phyloP scores from a whole-genome alignment of 169 alveolate species.

The Cyclospora cayetanensis region DNA sequence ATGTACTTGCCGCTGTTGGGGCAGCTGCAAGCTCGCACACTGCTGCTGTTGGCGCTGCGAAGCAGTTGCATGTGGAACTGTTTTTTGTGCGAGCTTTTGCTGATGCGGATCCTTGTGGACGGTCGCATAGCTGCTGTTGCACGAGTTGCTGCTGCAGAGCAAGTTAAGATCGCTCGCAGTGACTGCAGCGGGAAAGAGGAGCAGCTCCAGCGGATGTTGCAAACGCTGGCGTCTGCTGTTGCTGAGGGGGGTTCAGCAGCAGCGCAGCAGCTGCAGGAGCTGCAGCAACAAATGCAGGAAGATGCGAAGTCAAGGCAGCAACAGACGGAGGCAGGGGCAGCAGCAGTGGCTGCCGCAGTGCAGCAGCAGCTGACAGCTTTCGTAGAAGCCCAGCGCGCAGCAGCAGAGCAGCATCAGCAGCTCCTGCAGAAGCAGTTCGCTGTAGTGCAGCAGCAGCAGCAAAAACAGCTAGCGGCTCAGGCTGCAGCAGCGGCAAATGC shows the following conservation, averaged over 20 bases:
- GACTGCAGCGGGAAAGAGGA: not conserved
- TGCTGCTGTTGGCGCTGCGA: not conserved
- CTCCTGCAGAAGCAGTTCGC: not conserved
- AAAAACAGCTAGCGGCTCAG: not conserved
- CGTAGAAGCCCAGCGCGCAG: not conserved
- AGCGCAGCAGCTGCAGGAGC: constrained; percentile 39
- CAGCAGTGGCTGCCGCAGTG: constrained; percentile 30
- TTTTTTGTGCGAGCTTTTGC: not conserved
- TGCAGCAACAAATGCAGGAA: not conserved
- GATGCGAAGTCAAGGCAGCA: not conserved
- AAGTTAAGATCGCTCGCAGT: not conserved
- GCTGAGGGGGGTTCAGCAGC: not conserved
- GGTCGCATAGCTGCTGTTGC: not conserved
- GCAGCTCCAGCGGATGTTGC: constrained; percentile 34
- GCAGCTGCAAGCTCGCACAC: not conserved
- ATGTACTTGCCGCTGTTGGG: not conserved
- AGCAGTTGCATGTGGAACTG: not conserved
- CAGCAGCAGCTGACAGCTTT: constrained; percentile 18
- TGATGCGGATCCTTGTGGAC: not conserved
- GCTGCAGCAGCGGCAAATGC: not conserved
- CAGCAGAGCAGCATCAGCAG: not conserved
- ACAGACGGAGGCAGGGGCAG: constrained; percentile 9
- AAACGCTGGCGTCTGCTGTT: not conserved
- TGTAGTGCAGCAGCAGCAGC: constrained; percentile 4
- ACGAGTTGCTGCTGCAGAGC: not conserved